Evolutionary conservation across 179 eudicot species (phyloP).

Genomic region (Silene noctiflora): DNA sequence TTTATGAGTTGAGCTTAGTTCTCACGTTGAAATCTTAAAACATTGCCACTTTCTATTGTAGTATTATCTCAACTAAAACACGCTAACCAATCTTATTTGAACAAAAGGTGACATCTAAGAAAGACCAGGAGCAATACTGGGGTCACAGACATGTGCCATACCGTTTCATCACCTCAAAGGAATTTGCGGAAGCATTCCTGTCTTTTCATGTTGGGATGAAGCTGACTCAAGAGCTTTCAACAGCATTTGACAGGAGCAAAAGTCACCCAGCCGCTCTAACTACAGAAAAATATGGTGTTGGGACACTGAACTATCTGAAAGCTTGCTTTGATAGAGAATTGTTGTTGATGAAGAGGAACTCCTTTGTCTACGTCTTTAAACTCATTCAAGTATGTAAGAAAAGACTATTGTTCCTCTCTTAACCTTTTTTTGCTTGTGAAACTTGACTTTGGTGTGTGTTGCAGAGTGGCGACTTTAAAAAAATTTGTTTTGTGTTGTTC

Average conservation of each 20-base stretch:
- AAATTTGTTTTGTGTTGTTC: too few species aligned
- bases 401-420: not conserved
- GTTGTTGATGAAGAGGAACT: not conserved
- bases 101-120: slow-evolving; percentile 44
- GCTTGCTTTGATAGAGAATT: slow-evolving; percentile 27
- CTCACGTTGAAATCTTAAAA: too few species aligned
- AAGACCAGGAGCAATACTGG: slow-evolving; percentile 47
- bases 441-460: too few species aligned
- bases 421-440: not conserved
- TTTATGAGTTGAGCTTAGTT: too few species aligned
- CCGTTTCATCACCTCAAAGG: slow-evolving; percentile 35
- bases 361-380: too few species aligned
- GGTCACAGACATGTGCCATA: slow-evolving; percentile 30
- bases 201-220: slow-evolving; percentile 42
- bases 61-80: not conserved
- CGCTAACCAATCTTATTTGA: not conserved
- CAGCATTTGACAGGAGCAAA: slow-evolving; percentile 34
- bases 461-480: too few species aligned
- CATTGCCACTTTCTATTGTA: too few species aligned
- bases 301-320: slow-evolving; percentile 32
- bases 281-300: slow-evolving; percentile 34
- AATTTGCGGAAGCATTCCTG: slow-evolving; percentile 36
- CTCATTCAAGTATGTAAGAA: too few species aligned
- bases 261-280: slow-evolving; percentile 45
- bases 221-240: slow-evolving; percentile 29